These are phyloP conservation scores for Verticillium zaregamsianum DNA, from an alignment of 2,329 filamentous ascomycete species.

Conservation along the genomic window DNA sequence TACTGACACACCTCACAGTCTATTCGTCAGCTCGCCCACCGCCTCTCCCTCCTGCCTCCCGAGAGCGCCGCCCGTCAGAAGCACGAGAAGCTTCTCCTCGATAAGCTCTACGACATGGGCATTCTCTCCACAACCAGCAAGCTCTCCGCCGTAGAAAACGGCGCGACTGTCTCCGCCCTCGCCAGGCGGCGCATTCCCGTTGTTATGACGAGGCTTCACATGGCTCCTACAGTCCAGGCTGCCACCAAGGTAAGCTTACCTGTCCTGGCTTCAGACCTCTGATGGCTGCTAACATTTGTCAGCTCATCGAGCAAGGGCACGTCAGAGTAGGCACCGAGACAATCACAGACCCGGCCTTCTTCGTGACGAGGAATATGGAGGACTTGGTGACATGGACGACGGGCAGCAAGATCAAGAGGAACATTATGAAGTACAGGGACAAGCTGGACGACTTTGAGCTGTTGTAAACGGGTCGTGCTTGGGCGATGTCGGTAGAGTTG, in stretches of 20 bases:
- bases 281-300: background rate
- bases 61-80: conserved; percentile 74
- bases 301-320: conserved; percentile 88
- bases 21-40: conserved; percentile 86
- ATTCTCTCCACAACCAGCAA: conserved; percentile 73
- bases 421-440: conserved; percentile 91
- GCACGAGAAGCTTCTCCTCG: conserved; percentile 80
- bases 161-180: conserved; percentile 84
- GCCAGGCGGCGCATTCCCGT: conserved; percentile 80
- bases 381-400: conserved; percentile 97
- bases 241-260: conserved; percentile 52
- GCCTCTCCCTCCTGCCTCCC: conserved; percentile 76
- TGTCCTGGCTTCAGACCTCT: background rate
- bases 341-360: conserved; percentile 78
- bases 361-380: conserved; percentile 86
- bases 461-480: background rate
- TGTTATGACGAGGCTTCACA: conserved; percentile 83
- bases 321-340: conserved; percentile 88
- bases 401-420: conserved; percentile 94
- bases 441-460: conserved; percentile 95
- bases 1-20: conserved; percentile 46
- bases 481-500: background rate
- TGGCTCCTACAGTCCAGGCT: conserved; percentile 87
- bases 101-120: conserved; percentile 92
- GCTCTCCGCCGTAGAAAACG: conserved; percentile 80